Evolutionary conservation across 305 asterid species (phyloP), one percentile per base, ranked within the genome.

Genomic region (Withania somnifera): DNA sequence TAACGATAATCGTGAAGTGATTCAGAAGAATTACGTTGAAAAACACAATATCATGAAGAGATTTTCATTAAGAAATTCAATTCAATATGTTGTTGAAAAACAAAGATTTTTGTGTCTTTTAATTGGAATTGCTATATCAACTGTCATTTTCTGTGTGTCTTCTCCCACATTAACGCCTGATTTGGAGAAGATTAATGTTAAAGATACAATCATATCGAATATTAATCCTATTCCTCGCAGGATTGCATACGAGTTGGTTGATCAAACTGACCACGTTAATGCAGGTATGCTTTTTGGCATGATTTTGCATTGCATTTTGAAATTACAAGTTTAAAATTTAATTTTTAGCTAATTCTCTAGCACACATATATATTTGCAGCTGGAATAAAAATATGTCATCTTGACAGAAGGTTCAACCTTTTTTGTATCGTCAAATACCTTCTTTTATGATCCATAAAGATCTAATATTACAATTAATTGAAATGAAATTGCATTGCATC

Each of bases 51-150:
- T 50, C 26, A 47, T 73, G 61, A 75, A 75, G 45, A 75, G 80
- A 50, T 50, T 75, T 75, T 50, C 63, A 28, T 50, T 75, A 7
- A 75, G 36, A 28, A 47, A 50, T 75, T 51, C 80, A 75, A 75
- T 50, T 81, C 86, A 52, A 61, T 94, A 94, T 83, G 81, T 90
- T 24, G 20, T 91, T 53, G 85, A 80, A 81, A 90, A 92, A 64
- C 95, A 92, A 19, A 86, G 98, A 85, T 83, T 90, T 42, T 78
- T 83, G 2, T 91, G 93, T 73, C 88, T 94, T 11, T 67, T 91
- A 54, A 64, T 90, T 45, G 98, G 98, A 36, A 78, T 93, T 66
- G 87, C 85, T 52, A 81, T 87, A 47, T 88, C 97, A 0, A 85
- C 86, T 68, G 50, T 84, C 11, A 10, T 89, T 56, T 91, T 89